Evolutionary conservation across 2,329 filamentous ascomycete species (phyloP).

Genomic region (Phyllosticta paracitricarpa): DNA sequence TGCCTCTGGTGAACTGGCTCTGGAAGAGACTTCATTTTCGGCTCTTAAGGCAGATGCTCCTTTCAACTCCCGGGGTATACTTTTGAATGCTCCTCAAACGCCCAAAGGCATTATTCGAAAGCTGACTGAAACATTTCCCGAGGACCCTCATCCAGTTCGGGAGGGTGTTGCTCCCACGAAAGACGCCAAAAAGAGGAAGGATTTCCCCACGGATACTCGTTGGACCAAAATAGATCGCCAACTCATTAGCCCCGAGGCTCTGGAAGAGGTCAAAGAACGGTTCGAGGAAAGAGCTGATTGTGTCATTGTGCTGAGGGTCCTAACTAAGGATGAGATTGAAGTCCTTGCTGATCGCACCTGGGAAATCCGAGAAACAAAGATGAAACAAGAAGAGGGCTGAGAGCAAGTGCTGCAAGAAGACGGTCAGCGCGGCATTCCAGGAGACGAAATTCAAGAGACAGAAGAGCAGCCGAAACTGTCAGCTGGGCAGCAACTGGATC

Average conservation of each 20-base stretch:
- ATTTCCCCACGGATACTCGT: slow-evolving; percentile 62
- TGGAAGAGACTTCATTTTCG: too few species aligned
- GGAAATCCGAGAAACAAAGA: slow-evolving; percentile 53
- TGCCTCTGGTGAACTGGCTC: too few species aligned
- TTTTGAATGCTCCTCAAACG: slow-evolving; percentile 46
- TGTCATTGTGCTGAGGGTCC: slow-evolving; percentile 81
- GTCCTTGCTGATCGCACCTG: slow-evolving; percentile 73
- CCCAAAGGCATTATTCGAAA: slow-evolving; percentile 79
- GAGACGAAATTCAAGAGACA: too few species aligned
- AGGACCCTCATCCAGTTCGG: slow-evolving; percentile 70
- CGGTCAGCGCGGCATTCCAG: too few species aligned
- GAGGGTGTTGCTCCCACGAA: slow-evolving; percentile 93
- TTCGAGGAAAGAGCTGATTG: slow-evolving; percentile 89
- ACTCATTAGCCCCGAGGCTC: slow-evolving; percentile 79
- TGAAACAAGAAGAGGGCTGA: slow-evolving; percentile 20
- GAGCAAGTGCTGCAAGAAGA: too few species aligned
- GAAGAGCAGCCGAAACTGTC: too few species aligned
- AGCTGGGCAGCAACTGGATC: too few species aligned
- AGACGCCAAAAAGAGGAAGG: slow-evolving; percentile 62
- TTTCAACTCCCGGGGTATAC: too few species aligned
- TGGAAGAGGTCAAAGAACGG: slow-evolving; percentile 78
- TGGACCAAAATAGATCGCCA: slow-evolving; percentile 91
- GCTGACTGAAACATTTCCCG: slow-evolving; percentile 74
- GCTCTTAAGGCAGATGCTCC: too few species aligned
- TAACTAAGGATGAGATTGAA: slow-evolving; percentile 84